A percentile compares a stretch with the other conserved stretches of the same genome.
Conservation (phyloP, 345 rosid species). For the Nephelium lappaceum region DNA sequence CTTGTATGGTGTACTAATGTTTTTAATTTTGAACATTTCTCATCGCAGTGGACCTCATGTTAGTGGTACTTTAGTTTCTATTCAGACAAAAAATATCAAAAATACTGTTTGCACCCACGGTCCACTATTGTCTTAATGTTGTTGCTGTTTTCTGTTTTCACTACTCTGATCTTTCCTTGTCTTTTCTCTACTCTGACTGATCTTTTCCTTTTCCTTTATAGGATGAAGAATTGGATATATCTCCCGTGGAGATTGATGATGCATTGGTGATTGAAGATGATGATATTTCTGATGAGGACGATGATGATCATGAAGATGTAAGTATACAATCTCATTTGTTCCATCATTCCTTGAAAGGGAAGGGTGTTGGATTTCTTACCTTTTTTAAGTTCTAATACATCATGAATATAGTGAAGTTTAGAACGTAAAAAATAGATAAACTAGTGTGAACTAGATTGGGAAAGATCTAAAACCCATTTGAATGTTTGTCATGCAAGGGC, state of each 20-base stretch:
- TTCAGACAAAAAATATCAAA: constrained; percentile 15
- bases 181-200: constrained; percentile 7
- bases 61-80: background rate
- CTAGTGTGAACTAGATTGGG: background rate
- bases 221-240: constrained; percentile 94
- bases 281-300: constrained; percentile 93
- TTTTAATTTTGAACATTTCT: background rate
- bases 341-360: background rate
- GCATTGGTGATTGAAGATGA: constrained; percentile 98
- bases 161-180: constrained; percentile 7
- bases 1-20: background rate
- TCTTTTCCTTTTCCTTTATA: constrained; percentile 28
- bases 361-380: background rate
- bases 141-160: background rate
- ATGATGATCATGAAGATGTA: constrained; percentile 94
- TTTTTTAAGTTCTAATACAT: background rate
- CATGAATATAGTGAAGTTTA: background rate
- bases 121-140: constrained; percentile 7
- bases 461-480: background rate
- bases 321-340: constrained; percentile 25
- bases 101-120: constrained; percentile 19
- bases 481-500: background rate
- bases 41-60: background rate
- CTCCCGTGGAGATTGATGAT: constrained; percentile 93
- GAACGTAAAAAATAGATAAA: background rate